Percentiles rank a stretch among this genome's conserved stretches.
Evolutionary conservation across 2,329 filamentous ascomycete genomes (phyloP).

Genomic region (Harringtonia lauricola): DNA sequence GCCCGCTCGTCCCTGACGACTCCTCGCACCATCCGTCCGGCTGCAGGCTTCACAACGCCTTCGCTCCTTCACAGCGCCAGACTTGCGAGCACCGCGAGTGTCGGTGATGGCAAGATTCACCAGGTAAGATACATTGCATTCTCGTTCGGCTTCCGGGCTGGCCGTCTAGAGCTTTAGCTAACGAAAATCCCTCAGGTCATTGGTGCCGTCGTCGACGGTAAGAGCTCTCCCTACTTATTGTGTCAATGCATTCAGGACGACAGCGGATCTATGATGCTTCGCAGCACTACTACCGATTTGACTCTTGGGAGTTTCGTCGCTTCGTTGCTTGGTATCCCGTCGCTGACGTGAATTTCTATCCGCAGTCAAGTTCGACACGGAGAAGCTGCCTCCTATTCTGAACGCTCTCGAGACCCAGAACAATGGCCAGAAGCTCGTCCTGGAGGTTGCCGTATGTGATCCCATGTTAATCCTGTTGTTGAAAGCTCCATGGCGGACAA

Average conservation of each 20-base stretch:
- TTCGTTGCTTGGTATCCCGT: conserved; percentile 5
- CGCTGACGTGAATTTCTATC: conserved; percentile 12
- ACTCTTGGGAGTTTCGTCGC: background rate
- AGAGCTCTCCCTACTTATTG: conserved; percentile 37
- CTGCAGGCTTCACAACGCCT: conserved; percentile 28
- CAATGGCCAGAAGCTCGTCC: conserved; percentile 84
- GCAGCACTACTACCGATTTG: no score
- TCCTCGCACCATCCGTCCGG: conserved; percentile 44
- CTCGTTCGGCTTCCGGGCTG: background rate
- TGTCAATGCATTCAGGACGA: no score
- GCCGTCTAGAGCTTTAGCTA: background rate
- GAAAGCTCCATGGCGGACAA: background rate
- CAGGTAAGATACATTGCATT: conserved; percentile 36
- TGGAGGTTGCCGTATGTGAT: conserved; percentile 81
- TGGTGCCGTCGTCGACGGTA: conserved; percentile 98
- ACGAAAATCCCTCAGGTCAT: conserved; percentile 60
- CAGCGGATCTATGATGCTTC: no score
- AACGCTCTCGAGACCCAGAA: conserved; percentile 91
- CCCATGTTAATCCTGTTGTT: conserved; percentile 8
- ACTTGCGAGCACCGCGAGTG: conserved; percentile 47
- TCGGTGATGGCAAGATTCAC: conserved; percentile 57
- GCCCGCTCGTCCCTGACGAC: conserved; percentile 46
- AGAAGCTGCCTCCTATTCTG: conserved; percentile 91
- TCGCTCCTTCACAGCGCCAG: conserved; percentile 29
- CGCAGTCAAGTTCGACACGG: conserved; percentile 90